Base-by-base conservation (phyloP, 1,284 basidiomycete species). In the Sporisorium scitamineum region DNA sequence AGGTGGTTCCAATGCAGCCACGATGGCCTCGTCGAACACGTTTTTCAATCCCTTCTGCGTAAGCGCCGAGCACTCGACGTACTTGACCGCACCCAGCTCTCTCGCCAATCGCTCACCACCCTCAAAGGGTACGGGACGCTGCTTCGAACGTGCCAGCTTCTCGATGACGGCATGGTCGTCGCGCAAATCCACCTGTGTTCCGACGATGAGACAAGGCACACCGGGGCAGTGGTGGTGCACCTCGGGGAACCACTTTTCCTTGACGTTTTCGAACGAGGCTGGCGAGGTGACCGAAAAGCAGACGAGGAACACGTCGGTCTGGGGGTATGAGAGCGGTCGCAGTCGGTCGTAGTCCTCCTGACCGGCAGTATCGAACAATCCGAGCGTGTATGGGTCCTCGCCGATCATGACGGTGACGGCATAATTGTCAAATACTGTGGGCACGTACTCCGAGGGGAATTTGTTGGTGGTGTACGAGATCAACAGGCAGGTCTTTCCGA, bases 201-300 rank as follows among this genome's bases (percentile, higher is more conserved):
- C 96, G 61, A 99, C 96, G 84, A 99, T 97, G 82, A 99, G 91
- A 89, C 95, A 97, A 76, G 96, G 96, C 63, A 98, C 96, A 67
- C 96, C 96, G n/a, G 97, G 97, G 89, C 97, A 99, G 87, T 99
- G 96, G 87, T 99, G 96, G 86, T 95, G 95, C 56, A 99, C 96
- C 88, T 99, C 97, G 29, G 96, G 97, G 90, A 98, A 97, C 96
- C 96, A 99, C 87, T 99, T 99, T 88, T 99, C 96, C 90, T 97
- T 98, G 83, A 99, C 96, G 92, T 99, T 99, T 87, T 99, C 96
- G 85, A 97, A 99, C 58, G 95, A 97, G 41, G 97, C 95, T 6
- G 96, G 97, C 26, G 94, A 96, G 34, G 95, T 97, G 79, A 99
- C 97, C 85, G 94, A 96, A 89, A 98, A 99, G 88, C 96, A 99